Evolutionary conservation across 192 early-diverging fungal genomes (phyloP), one percentile per base, ranked within the genome.

Genomic region (Mortierella claussenii): DNA sequence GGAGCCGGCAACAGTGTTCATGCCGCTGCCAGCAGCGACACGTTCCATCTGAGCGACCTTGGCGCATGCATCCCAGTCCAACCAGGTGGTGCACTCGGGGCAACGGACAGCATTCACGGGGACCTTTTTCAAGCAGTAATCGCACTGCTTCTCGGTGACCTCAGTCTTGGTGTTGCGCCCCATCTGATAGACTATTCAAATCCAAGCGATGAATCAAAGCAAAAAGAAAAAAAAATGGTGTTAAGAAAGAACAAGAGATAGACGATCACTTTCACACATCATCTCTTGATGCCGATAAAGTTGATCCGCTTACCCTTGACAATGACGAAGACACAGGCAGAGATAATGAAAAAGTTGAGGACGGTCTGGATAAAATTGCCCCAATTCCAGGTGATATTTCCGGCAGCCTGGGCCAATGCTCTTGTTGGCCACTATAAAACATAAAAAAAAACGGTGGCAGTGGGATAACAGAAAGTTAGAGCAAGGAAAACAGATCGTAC

Each of bases 301-400:
- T n/a, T n/a, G n/a, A n/a, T n/a, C n/a, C n/a, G 46, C 26, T 43
- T 69, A 69, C 76, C 37, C 65, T 89, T 89, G 13, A 91, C 82
- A 21, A 91, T 80, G 31, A 89, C 46, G 69, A 87, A 91, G 60
- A 91, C 71, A 47, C 81, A 80, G 53, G 75, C 47, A 36, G 82
- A 62, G 45, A 90, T 79, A 37, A 91, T 81, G 61, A 91, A 56
- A 43, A 91, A 91, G 79, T 89, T 91, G 80, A 91, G 78, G 62
- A 87, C 51, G 44, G 75, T 71, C 44, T 89, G 82, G 53, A 91
- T 53, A 52, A 91, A 91, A 44, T 86, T 83, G 20, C 89, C 89
- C 60, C 80, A 88, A 62, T 85, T 86, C 63, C 79, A 81, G 23
- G 88, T 89, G 13, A 89, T 60, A 4, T 69, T 74, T 4, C 84